Evolutionary conservation across 805 yeast genomes (phyloP).

Genomic region (Blastobotrys terrestris): DNA sequence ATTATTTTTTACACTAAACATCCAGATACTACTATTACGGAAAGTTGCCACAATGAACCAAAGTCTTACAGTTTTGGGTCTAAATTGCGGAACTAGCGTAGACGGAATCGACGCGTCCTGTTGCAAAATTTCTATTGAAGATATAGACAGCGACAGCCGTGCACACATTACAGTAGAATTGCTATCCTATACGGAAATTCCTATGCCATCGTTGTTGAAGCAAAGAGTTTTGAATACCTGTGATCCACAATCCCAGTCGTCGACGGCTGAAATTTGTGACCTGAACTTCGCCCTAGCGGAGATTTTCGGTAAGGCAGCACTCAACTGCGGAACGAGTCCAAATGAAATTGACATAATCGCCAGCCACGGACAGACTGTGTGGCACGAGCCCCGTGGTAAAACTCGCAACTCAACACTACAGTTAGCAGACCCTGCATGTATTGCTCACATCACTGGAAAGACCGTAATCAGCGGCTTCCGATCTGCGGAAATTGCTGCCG

Average conservation of each 20-base stretch:
- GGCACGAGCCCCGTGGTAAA: constrained; percentile 17
- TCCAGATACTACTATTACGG: too few species aligned
- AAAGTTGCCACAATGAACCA: neutral
- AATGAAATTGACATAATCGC: constrained; percentile 22
- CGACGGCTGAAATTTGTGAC: constrained; percentile 15
- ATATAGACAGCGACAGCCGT: neutral
- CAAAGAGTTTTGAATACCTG: constrained; percentile 11
- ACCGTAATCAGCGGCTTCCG: constrained; percentile 27
- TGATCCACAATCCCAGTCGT: constrained; percentile 11
- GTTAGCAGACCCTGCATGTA: constrained; percentile 23
- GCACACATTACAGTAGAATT: constrained; percentile 11
- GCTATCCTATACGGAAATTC: constrained; percentile 11
- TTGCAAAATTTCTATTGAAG: constrained; percentile 14
- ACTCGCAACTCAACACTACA: constrained; percentile 16
- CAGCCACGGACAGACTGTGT: constrained; percentile 28
- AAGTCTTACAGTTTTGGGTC: constrained; percentile 16
- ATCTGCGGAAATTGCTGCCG: constrained; percentile 24
- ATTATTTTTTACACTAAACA: too few species aligned
- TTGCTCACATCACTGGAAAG: constrained; percentile 16
- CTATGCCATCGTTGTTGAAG: constrained; percentile 13
- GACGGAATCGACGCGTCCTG: constrained; percentile 16
- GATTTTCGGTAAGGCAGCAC: constrained; percentile 17
- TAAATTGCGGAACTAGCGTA: constrained; percentile 18
- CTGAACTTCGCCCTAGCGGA: constrained; percentile 16
- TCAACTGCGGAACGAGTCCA: neutral